Conservation (phyloP, 768 basidiomycete genomes). For the Sporobolomyces pararoseus region DNA sequence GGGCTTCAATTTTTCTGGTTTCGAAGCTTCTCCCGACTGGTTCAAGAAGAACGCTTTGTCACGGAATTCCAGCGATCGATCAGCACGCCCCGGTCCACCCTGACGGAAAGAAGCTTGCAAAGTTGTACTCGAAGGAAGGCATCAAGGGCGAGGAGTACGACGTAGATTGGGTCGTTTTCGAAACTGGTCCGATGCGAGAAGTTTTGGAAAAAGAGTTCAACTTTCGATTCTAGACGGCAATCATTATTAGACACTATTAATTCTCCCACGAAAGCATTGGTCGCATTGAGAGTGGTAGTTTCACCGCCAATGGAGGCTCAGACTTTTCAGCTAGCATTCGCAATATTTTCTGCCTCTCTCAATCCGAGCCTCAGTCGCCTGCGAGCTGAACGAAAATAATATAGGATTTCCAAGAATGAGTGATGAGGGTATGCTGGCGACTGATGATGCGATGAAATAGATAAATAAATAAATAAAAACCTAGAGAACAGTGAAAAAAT, state of each 20-base stretch:
- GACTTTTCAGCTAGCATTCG: no score
- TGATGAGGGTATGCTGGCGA: not conserved
- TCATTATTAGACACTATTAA: not conserved
- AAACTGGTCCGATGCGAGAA: conserved; percentile 9
- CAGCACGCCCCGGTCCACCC: conserved; percentile 6
- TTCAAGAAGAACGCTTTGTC: conserved; percentile 20
- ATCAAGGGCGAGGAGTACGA: conserved; percentile 29
- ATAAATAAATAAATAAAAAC: not conserved
- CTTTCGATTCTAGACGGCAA: not conserved
- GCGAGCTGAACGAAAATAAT: not conserved
- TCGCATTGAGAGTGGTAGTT: no score
- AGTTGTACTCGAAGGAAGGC: conserved; percentile 35
- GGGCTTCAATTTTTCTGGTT: conserved; percentile 11
- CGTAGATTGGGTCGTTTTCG: conserved; percentile 28
- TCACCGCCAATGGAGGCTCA: no score
- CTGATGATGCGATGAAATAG: not conserved
- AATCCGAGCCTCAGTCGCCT: no score
- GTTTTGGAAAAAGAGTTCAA: conserved; percentile 27
- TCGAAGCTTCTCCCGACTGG: conserved; percentile 30
- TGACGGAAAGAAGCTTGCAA: conserved; percentile 25
- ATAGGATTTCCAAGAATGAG: not conserved
- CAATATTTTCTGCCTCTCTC: no score
- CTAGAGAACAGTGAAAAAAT: no score
- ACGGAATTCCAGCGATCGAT: conserved; percentile 30
- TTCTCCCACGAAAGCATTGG: no score